Evolutionary conservation across 2,329 filamentous ascomycete genomes (phyloP), one percentile per base, ranked within the genome.

Genomic region (Septoria linicola): DNA sequence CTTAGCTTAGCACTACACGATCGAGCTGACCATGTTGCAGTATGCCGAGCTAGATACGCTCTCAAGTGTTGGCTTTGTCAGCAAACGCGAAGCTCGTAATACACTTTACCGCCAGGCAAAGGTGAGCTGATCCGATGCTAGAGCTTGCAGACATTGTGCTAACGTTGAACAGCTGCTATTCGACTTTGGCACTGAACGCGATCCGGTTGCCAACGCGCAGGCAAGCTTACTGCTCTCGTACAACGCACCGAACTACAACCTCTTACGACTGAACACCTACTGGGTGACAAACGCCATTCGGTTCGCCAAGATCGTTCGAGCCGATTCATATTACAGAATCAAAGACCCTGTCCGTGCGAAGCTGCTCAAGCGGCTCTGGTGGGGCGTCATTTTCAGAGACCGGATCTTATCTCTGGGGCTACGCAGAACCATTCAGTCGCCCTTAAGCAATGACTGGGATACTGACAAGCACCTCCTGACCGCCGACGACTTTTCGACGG

Each of bases 211-310:
- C 3, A 60, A 51, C 23, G 58, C 58, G 8, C 58, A 58, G 41
- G 58, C 55, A 8, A 58, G 58, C 36, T 30, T 60, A 17, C 30
- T 60, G 10, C 35, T 60, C 11, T 57, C 52, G 3, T 58, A 58
- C 39, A 57, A 56, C 25, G 53, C 58, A 14, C 58, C 58, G 4
- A 58, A 58, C 20, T 54, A 58, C 41, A 60, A 60, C 35, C 45
- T 58, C 40, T 44, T 58, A 36, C 55, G 58, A 21, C 27, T 58
- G 32, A 60, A 60, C 37, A 60, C 51, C 6, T 58, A 56, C 34
- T 60, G 58, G 58, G 53, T 60, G 5, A 60, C 58, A 2, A 55
- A 58, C 30, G 58, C 58, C 20, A 56, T 56, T 23, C 58, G 58
- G 16, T 60, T 60, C 35, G 58, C 58, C 13, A 46, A 32, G 13